Percentiles rank a stretch among this genome's conserved stretches.
These are phyloP conservation scores for Suhomyces panamericanus DNA, from an alignment of 1,139 yeast species.

Conservation along the genomic window DNA sequence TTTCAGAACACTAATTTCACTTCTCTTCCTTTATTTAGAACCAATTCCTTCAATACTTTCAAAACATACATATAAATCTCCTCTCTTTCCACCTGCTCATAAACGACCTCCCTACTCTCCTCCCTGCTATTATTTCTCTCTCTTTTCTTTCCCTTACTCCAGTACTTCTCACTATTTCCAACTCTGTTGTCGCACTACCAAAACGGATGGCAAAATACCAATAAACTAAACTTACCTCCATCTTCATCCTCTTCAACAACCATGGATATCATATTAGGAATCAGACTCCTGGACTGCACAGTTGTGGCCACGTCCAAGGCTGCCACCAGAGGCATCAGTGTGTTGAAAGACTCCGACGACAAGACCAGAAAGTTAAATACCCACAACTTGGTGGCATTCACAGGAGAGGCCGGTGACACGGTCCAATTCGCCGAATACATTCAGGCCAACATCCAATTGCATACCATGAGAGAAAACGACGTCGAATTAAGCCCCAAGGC, in stretches of 20 bases:
- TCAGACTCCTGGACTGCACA: constrained; percentile 77
- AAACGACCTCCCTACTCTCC: too few species aligned
- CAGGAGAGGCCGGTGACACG: constrained; percentile 97
- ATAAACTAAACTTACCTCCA: neutral
- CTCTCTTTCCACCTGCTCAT: too few species aligned
- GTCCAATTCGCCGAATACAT: constrained; percentile 95
- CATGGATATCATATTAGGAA: constrained; percentile 91
- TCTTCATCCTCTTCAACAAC: constrained; percentile 8
- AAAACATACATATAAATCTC: neutral
- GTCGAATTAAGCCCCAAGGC: constrained; percentile 81
- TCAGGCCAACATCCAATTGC: constrained; percentile 88
- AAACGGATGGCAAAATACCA: constrained; percentile 9
- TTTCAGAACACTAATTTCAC: too few species aligned
- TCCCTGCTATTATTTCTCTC: too few species aligned
- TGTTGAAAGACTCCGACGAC: constrained; percentile 82
- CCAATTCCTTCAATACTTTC: neutral
- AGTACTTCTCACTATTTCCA: too few species aligned
- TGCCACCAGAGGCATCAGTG: constrained; percentile 89
- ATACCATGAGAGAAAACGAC: constrained; percentile 80
- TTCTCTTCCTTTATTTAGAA: too few species aligned
- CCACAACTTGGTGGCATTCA: constrained; percentile 80
- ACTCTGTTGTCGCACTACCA: constrained; percentile 5
- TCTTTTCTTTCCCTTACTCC: neutral
- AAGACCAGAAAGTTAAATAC: constrained; percentile 78
- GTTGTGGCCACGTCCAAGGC: constrained; percentile 92